A percentile compares a stretch with the other conserved stretches of the same genome.
Conservation (phyloP, 345 rosid species). For the Arabis hirsuta region DNA sequence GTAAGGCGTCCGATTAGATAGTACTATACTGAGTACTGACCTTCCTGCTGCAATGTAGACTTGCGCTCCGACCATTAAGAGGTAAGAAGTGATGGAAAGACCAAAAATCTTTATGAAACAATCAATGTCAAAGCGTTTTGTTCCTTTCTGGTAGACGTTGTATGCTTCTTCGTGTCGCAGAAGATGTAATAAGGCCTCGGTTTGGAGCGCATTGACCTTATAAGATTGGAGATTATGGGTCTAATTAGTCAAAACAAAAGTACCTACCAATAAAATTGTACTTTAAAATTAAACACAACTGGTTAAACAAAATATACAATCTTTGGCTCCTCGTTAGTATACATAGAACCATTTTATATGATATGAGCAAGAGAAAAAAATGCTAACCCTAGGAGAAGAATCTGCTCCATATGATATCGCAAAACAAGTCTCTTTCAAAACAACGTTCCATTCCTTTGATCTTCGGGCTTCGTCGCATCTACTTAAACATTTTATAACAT, state of each 20-base stretch:
- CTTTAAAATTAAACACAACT: background rate
- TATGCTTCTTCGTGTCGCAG: constrained; percentile 66
- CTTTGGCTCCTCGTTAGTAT: background rate
- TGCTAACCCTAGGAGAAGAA: constrained; percentile 62
- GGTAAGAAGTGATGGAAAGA: constrained; percentile 45
- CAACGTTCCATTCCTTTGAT: constrained; percentile 54
- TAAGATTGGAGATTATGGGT: background rate
- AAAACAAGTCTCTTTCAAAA: constrained; percentile 53
- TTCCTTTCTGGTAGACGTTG: constrained; percentile 50
- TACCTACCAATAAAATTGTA: background rate
- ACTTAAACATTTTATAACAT: constrained; percentile 47
- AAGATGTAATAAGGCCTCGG: constrained; percentile 63
- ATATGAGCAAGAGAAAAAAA: constrained; percentile 3
- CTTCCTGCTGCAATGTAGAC: constrained; percentile 72
- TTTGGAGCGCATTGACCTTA: constrained; percentile 65
- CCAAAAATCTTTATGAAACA: constrained; percentile 56
- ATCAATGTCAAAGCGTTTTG: constrained; percentile 49
- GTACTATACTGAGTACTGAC: constrained; percentile 51
- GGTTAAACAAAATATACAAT: background rate
- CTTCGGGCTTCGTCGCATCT: constrained; percentile 53
- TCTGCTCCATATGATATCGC: constrained; percentile 61
- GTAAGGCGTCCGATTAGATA: constrained; percentile 7
- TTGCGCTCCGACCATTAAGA: constrained; percentile 55
- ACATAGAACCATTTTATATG: background rate
- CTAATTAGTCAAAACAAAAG: constrained; percentile 1